These are phyloP conservation scores for Malassezia vespertilionis DNA, from an alignment of 1,284 basidiomycete genomes.

Conservation along the genomic window DNA sequence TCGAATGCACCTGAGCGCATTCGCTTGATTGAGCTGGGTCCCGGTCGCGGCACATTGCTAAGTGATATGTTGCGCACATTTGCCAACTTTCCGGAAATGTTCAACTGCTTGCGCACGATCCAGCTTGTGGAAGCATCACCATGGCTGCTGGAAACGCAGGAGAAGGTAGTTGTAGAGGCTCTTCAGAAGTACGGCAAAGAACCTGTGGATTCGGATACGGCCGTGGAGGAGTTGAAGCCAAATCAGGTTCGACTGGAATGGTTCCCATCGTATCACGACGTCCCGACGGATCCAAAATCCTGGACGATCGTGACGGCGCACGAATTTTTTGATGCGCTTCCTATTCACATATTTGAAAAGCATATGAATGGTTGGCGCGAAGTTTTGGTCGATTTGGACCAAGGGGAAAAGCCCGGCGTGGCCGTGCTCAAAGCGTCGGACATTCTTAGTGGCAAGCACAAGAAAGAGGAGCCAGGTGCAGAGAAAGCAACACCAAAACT, in stretches of 20 bases:
- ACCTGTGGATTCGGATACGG: slow-evolving; percentile 21
- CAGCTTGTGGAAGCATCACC: slow-evolving; percentile 44
- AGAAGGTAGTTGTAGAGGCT: slow-evolving; percentile 20
- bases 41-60: slow-evolving; percentile 84
- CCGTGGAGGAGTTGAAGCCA: slow-evolving; percentile 16
- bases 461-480: slow-evolving; percentile 13
- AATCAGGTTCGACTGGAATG: slow-evolving; percentile 54
- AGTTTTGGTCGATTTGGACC: slow-evolving; percentile 59
- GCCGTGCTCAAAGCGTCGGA: slow-evolving; percentile 29
- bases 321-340: slow-evolving; percentile 95
- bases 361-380: slow-evolving; percentile 67
- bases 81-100: slow-evolving; percentile 28
- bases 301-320: slow-evolving; percentile 87
- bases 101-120: slow-evolving; percentile 25
- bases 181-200: slow-evolving; percentile 22
- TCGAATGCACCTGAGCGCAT: slow-evolving; percentile 54
- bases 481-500: slow-evolving; percentile 50
- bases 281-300: slow-evolving; percentile 51
- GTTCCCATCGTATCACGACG: slow-evolving; percentile 63
- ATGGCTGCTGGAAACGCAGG: slow-evolving; percentile 32
- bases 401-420: slow-evolving; percentile 9
- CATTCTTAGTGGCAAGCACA: not conserved
- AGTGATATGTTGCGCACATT: slow-evolving; percentile 66
- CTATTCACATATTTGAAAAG: slow-evolving; percentile 72
- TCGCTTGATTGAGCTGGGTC: slow-evolving; percentile 80